A percentile compares a stretch with the other conserved stretches of the same genome.
phyloP scores from a whole-genome alignment of 2,329 filamentous ascomycete genomes.

The Aspergillus sojae region DNA sequence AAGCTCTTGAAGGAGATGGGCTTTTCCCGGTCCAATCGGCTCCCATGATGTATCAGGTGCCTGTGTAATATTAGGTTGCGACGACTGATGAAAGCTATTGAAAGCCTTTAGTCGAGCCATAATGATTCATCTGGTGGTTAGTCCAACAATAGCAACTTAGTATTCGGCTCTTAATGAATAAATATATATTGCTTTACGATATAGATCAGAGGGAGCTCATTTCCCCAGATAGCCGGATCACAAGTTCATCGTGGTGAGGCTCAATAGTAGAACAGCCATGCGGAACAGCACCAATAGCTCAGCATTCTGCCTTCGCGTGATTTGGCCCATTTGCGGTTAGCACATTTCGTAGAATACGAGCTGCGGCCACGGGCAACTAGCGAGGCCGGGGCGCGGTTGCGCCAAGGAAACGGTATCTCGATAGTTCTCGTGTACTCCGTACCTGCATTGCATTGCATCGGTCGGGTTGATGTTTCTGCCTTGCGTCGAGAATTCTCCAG shows the following conservation, averaged over 20 bases:
- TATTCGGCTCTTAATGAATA: not conserved
- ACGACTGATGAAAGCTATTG: not conserved
- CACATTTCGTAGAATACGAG: not conserved
- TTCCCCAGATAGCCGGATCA: not conserved
- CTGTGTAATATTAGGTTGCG: conserved; percentile 2
- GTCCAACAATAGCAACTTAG: no score
- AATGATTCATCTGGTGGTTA: not conserved
- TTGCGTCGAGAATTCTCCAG: not conserved
- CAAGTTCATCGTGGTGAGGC: not conserved
- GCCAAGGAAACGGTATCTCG: not conserved
- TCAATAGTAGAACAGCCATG: not conserved
- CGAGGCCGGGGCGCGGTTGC: not conserved
- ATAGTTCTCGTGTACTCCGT: not conserved
- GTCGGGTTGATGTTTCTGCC: not conserved
- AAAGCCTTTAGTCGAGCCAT: not conserved
- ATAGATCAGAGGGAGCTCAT: not conserved
- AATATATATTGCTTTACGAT: not conserved
- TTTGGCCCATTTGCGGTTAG: conserved; percentile 1
- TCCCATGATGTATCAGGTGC: conserved; percentile 9
- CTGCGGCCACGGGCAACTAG: not conserved
- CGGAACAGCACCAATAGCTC: not conserved
- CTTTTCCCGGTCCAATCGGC: conserved; percentile 10
- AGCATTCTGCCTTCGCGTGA: conserved; percentile 1
- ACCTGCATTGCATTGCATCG: not conserved
- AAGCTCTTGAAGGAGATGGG: conserved; percentile 27